Percentiles rank a stretch among this genome's conserved stretches.
These are phyloP conservation scores for Alternaria sp. DNA, from an alignment of 2,329 filamentous ascomycete species.

Conservation along the genomic window DNA sequence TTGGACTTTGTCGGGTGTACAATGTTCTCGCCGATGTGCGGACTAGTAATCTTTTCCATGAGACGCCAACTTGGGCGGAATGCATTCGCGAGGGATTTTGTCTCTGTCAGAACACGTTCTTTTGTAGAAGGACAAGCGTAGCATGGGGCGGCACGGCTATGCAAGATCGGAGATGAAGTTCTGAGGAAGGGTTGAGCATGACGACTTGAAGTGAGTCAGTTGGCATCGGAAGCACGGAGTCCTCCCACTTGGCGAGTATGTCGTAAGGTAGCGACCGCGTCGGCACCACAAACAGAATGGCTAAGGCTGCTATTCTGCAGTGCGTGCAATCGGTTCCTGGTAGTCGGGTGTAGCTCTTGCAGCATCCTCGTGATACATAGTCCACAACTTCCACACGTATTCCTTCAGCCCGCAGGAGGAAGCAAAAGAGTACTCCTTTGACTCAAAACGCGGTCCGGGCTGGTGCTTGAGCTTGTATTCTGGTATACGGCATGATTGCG, in stretches of 20 bases:
- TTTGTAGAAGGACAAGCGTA: neutral
- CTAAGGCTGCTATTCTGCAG: neutral
- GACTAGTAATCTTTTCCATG: neutral
- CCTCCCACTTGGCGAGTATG: neutral
- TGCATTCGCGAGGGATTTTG: neutral
- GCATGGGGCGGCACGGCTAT: neutral
- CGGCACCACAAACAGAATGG: neutral
- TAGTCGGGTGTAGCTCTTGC: neutral
- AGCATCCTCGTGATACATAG: neutral
- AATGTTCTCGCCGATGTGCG: neutral
- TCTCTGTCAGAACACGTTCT: neutral
- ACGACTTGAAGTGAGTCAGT: neutral
- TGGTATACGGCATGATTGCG: neutral
- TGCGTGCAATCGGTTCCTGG: neutral
- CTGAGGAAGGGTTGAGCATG: neutral
- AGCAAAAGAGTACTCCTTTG: neutral
- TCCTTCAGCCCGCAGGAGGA: neutral
- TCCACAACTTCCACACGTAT: neutral
- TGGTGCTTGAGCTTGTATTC: neutral
- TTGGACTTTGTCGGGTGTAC: neutral
- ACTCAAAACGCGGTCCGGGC: neutral
- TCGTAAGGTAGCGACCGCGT: neutral
- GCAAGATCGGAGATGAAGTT: conserved; percentile 1
- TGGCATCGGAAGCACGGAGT: neutral
- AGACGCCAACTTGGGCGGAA: neutral